Evolutionary conservation across 225 moss, liverwort and hornwort species (phyloP).

Genomic region (Anthoceros angustus): DNA sequence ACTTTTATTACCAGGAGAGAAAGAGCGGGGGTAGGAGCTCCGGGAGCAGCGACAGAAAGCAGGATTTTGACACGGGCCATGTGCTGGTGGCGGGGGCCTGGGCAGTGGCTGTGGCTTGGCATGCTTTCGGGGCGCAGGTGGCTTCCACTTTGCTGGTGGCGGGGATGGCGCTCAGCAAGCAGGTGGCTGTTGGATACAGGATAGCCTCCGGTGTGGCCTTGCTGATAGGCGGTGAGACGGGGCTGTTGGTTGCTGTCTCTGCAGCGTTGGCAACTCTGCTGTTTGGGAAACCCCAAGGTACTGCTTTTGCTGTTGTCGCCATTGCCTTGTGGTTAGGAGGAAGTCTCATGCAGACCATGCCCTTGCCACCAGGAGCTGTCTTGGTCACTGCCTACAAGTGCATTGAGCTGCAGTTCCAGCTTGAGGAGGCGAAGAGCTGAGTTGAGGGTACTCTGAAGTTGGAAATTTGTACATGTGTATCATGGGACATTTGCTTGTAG

Average conservation of each 20-base stretch:
- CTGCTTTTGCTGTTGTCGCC: conserved; percentile 31
- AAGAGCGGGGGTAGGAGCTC: conserved; percentile 12
- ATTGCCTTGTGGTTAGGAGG: conserved; percentile 47
- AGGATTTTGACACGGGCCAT: conserved; percentile 6
- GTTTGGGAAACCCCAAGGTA: conserved; percentile 32
- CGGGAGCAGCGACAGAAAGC: conserved; percentile 11
- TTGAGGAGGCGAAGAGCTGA: not conserved
- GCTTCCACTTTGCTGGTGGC: conserved; percentile 35
- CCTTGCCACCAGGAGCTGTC: conserved; percentile 41
- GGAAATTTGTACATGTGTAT: too few species aligned
- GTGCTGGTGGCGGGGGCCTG: conserved; percentile 33
- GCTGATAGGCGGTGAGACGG: conserved; percentile 46
- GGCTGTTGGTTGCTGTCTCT: conserved; percentile 31
- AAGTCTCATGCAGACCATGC: conserved; percentile 25
- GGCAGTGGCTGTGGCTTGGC: conserved; percentile 43
- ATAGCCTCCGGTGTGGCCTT: conserved; percentile 44
- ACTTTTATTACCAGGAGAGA: too few species aligned
- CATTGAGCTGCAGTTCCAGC: conserved; percentile 34
- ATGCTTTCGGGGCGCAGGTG: conserved; percentile 37
- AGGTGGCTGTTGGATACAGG: conserved; percentile 37
- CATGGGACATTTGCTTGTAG: too few species aligned
- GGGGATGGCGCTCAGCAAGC: conserved; percentile 28
- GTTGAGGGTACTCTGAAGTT: too few species aligned
- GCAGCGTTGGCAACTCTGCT: conserved; percentile 24
- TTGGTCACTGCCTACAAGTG: conserved; percentile 40